Base-by-base conservation (phyloP, 2,329 filamentous ascomycete genomes). In the Nemania sp. region DNA sequence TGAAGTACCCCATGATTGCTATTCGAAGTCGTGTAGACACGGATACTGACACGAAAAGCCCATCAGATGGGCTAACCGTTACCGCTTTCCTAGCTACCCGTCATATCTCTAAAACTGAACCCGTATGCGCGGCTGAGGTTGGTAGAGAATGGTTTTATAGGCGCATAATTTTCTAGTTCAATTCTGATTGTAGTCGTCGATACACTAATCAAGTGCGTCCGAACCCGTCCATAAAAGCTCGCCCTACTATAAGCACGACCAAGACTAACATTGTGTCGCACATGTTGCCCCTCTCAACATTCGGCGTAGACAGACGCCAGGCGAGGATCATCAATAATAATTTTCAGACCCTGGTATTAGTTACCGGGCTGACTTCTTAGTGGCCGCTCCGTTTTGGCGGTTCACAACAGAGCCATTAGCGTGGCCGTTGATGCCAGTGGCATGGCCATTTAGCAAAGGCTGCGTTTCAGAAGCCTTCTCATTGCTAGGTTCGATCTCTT, bases 401-500 rank as follows among this genome's bases (percentile, higher is more conserved):
- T 47, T 68, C 61, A 74, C 74, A 20, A 55, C 62, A 32, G 61
- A 52, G 20, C 75, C 75, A 58, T 77, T 77, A 18, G 74, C 61
- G 38, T 68, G 47, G 18, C 71, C 75, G 35, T 77, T 78, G 54
- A 63, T 62, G 38, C 70, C 70, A 26, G 68, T 67, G 22, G 67
- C 55, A 11, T 72, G 66, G 13, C 78, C 78, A 57, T 79, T 79
- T 10, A 72, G 69, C 57, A 73, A 55, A 45, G 70, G 70, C 54
- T 65, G 66, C 11, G 56, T 62, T 56, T 74, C 71, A 7, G 62
- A 56, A 26, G 49, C 29, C 70, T 76, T 75, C 52, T 70, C 72
- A 52, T 70, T 64, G 5, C 65, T 54, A 26, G 55, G 26, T 55
- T 73, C 70, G 0, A 69, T 77, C 65, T 85, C 84, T 27, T 89